Conservation (phyloP, 768 basidiomycete genomes). For the Boletus sp. region DNA sequence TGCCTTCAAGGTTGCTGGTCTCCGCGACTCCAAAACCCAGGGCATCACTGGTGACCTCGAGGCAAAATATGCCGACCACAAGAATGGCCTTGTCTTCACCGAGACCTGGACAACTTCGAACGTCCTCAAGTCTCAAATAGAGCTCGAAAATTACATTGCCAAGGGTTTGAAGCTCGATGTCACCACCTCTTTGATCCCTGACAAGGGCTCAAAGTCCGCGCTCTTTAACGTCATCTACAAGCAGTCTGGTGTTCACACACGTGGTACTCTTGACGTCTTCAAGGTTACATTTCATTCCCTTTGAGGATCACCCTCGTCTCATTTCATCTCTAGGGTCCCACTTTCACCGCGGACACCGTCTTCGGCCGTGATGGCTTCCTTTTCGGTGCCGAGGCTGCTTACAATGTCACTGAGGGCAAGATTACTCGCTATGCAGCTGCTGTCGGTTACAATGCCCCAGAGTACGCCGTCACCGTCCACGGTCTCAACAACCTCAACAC, state of each 20-base stretch:
- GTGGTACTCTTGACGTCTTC: conserved; percentile 89
- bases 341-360: conserved; percentile 94
- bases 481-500: conserved; percentile 92
- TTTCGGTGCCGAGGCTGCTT: conserved; percentile 91
- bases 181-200: conserved; percentile 77
- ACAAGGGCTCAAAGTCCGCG: conserved; percentile 84
- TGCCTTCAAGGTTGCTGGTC: conserved; percentile 90
- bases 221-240: conserved; percentile 86
- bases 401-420: conserved; percentile 93
- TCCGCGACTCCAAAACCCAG: conserved; percentile 69
- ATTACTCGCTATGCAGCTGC: conserved; percentile 91
- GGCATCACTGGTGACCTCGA: conserved; percentile 89
- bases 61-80: conserved; percentile 89
- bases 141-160: conserved; percentile 96
- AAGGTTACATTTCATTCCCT: conserved; percentile 55
- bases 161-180: conserved; percentile 97
- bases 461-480: conserved; percentile 93
- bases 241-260: conserved; percentile 93
- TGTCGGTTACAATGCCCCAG: conserved; percentile 92
- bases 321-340: conserved; percentile 72
- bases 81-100: conserved; percentile 92
- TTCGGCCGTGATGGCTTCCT: conserved; percentile 97
- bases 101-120: conserved; percentile 96
- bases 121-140: conserved; percentile 85
- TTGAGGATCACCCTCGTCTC: neutral